A percentile compares a stretch with the other conserved stretches of the same genome.
Evolutionary conservation across 2,329 filamentous ascomycete species (phyloP).

Genomic region (Arthrobotrys iridis): DNA sequence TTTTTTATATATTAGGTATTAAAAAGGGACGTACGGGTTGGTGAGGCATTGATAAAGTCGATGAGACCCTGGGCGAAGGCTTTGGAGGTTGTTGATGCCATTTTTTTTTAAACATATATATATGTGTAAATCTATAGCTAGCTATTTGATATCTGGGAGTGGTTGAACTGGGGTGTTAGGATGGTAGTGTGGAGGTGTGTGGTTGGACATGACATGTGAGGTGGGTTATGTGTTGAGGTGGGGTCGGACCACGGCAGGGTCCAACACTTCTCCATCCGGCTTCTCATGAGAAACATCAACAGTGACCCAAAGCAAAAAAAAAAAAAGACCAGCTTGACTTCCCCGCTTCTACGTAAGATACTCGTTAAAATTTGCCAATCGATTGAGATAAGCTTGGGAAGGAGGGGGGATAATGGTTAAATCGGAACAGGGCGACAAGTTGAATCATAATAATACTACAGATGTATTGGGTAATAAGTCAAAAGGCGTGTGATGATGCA

Average conservation of each 20-base stretch:
- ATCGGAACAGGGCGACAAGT: slow-evolving; percentile 28
- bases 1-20: too few relatives aligned
- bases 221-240: slow-evolving; percentile 22
- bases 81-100: slow-evolving; percentile 56
- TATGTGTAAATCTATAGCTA: not conserved
- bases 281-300: not conserved
- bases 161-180: not conserved
- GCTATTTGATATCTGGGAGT: not conserved
- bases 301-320: too few relatives aligned
- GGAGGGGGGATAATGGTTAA: not conserved
- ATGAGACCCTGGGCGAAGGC: slow-evolving; percentile 58
- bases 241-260: slow-evolving; percentile 18
- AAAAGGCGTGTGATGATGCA: not conserved
- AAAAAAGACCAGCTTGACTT: too few relatives aligned
- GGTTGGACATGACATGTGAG: slow-evolving; percentile 28
- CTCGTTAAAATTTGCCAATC: not conserved
- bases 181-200: not conserved
- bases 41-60: slow-evolving; percentile 75
- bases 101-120: too few relatives aligned
- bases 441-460: not conserved
- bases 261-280: not conserved
- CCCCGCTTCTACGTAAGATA: not conserved
- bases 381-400: not conserved
- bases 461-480: not conserved
- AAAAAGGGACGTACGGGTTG: slow-evolving; percentile 75